These are phyloP conservation scores for Chrysoporthe puriensis DNA, from an alignment of 2,329 filamentous ascomycete genomes.

Conservation along the genomic window DNA sequence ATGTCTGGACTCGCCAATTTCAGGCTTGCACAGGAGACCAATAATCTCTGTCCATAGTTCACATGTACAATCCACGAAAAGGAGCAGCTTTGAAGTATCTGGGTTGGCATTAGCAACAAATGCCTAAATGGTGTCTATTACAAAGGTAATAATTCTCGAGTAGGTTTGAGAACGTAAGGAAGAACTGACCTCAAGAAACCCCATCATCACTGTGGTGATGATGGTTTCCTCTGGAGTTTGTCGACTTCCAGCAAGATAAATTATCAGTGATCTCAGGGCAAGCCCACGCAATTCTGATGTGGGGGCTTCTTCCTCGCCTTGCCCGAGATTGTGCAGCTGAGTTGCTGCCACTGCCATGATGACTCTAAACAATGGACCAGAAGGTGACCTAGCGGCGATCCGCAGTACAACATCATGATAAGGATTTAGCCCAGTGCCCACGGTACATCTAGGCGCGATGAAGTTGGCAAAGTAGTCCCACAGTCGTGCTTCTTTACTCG, in stretches of 20 bases:
- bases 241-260: slow-evolving; percentile 21
- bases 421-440: slow-evolving; percentile 34
- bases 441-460: slow-evolving; percentile 34
- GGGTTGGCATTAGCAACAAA: not conserved
- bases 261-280: slow-evolving; percentile 30
- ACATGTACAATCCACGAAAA: slow-evolving; percentile 36
- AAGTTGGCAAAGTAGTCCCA: slow-evolving; percentile 35
- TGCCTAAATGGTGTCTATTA: not conserved
- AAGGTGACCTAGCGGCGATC: slow-evolving; percentile 31
- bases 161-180: not conserved
- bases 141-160: not conserved
- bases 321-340: slow-evolving; percentile 35
- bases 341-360: slow-evolving; percentile 36
- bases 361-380: slow-evolving; percentile 36
- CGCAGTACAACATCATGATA: slow-evolving; percentile 35
- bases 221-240: slow-evolving; percentile 31
- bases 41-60: slow-evolving; percentile 31
- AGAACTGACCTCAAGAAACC: slow-evolving; percentile 34
- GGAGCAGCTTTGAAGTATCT: slow-evolving; percentile 36
- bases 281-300: slow-evolving; percentile 33
- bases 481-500: slow-evolving; percentile 29
- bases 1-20: slow-evolving; percentile 30
- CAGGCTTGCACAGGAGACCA: slow-evolving; percentile 27
- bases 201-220: slow-evolving; percentile 33
- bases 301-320: slow-evolving; percentile 28